These are phyloP conservation scores for Eimeria necatrix DNA, from an alignment of 169 alveolate species.

Conservation along the genomic window DNA sequence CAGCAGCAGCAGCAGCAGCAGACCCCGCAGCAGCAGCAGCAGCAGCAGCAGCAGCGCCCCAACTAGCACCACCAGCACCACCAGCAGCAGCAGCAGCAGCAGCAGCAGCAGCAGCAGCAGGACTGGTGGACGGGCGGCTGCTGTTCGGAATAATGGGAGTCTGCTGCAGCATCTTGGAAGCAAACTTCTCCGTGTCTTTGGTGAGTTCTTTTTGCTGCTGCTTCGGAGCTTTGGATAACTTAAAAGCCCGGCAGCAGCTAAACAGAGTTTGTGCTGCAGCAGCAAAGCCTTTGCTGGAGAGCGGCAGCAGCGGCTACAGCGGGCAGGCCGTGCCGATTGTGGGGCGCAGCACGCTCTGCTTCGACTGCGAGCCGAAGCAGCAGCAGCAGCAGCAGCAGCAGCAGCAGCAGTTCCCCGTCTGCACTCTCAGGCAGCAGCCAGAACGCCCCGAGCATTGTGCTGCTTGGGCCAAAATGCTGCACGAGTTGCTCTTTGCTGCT, in stretches of 20 bases:
- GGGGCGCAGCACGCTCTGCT: constrained; percentile 91
- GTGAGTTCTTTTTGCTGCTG: constrained; percentile 89
- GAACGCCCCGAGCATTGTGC: constrained; percentile 95
- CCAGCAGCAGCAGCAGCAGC: background rate
- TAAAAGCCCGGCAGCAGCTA: constrained; percentile 95
- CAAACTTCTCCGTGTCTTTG: background rate
- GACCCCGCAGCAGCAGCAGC: too few relatives aligned
- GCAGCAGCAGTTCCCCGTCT: constrained; percentile 89
- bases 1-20: background rate
- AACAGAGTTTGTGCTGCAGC: constrained; percentile 92
- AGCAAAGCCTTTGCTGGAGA: constrained; percentile 87
- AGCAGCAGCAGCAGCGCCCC: background rate
- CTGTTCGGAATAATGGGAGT: constrained; percentile 44
- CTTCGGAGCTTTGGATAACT: constrained; percentile 95
- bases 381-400: constrained; percentile 80
- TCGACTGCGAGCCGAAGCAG: constrained; percentile 90
- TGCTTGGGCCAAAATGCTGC: constrained; percentile 94
- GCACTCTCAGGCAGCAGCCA: constrained; percentile 95
- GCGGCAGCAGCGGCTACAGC: constrained; percentile 95
- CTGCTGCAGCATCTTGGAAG: background rate
- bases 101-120: background rate
- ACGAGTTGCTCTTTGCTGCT: constrained; percentile 85
- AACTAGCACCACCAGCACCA: background rate
- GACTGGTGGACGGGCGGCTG: background rate
- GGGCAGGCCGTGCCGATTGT: constrained; percentile 90